phyloP scores from a whole-genome alignment of 257 asterid species.

The Coffea canephora region DNA sequence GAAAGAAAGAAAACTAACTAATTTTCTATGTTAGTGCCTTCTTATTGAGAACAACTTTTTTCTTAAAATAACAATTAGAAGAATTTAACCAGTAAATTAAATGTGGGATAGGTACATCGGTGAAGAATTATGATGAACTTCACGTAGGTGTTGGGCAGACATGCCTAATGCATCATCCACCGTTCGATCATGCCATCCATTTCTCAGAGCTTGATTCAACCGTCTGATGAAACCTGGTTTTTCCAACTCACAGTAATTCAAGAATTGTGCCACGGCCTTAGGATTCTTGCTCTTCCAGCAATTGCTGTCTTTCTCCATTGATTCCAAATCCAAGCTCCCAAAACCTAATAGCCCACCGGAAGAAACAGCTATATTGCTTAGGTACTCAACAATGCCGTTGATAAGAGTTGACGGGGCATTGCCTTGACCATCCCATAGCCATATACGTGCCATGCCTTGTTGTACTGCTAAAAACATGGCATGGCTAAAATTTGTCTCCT shows the following conservation, averaged over 20 bases:
- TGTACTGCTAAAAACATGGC: conserved; percentile 34
- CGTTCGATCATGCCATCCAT: conserved; percentile 49
- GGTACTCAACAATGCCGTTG: conserved; percentile 55
- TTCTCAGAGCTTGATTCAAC: conserved; percentile 56
- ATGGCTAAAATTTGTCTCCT: conserved; percentile 23
- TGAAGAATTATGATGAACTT: conserved; percentile 22
- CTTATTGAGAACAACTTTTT: background rate
- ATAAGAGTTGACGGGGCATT: conserved; percentile 36
- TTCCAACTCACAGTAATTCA: conserved; percentile 40
- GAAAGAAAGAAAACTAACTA: no score
- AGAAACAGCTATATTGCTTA: conserved; percentile 10
- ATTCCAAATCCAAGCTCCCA: background rate
- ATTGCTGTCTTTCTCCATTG: background rate
- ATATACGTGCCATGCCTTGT: conserved; percentile 44
- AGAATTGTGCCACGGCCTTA: conserved; percentile 37
- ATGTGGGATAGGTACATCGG: background rate
- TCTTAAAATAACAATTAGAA: background rate
- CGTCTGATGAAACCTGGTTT: conserved; percentile 56
- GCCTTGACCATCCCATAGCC: conserved; percentile 59
- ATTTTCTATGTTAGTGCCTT: background rate
- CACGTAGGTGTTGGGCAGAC: conserved; percentile 35
- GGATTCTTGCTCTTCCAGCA: conserved; percentile 36
- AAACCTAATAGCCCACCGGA: no score
- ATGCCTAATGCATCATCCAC: conserved; percentile 42
- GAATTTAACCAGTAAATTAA: background rate